A percentile compares a stretch with the other conserved stretches of the same genome.
phyloP scores from a whole-genome alignment of 73 alveolate genomes.

The Paramecium biaurelia region DNA sequence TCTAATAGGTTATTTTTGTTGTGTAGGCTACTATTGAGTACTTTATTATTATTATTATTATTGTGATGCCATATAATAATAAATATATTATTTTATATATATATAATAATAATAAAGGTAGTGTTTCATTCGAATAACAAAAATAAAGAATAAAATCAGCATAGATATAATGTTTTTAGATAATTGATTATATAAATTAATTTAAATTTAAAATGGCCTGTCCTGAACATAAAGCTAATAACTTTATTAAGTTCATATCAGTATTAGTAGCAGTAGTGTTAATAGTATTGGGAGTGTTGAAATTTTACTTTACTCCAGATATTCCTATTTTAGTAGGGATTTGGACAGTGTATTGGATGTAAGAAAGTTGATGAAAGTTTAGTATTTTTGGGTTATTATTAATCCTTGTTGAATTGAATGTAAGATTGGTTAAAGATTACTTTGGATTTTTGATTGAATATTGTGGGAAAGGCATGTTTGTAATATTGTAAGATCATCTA shows the following conservation, averaged over 20 bases:
- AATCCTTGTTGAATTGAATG: constrained; percentile 28
- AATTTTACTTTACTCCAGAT: background rate
- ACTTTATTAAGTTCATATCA: background rate
- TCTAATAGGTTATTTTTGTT: background rate
- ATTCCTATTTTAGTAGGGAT: background rate
- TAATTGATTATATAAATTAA: background rate
- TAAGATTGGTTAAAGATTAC: background rate
- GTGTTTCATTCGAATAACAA: background rate
- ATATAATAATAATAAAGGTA: background rate
- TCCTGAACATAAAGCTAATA: constrained; percentile 37
- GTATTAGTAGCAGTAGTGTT: background rate
- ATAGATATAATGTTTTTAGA: background rate
- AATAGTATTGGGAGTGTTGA: constrained; percentile 15
- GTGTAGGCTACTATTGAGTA: background rate
- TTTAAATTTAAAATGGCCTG: background rate
- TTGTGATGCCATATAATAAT: background rate
- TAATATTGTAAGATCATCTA: background rate
- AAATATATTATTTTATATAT: background rate
- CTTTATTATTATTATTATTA: background rate
- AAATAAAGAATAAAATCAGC: background rate
- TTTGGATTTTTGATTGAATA: constrained; percentile 11
- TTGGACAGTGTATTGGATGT: constrained; percentile 53
- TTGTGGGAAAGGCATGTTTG: constrained; percentile 53
- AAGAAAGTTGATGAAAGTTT: background rate
- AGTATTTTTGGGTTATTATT: constrained; percentile 27